Conservation (phyloP, 106 monocot species). For the Allium sativum region DNA sequence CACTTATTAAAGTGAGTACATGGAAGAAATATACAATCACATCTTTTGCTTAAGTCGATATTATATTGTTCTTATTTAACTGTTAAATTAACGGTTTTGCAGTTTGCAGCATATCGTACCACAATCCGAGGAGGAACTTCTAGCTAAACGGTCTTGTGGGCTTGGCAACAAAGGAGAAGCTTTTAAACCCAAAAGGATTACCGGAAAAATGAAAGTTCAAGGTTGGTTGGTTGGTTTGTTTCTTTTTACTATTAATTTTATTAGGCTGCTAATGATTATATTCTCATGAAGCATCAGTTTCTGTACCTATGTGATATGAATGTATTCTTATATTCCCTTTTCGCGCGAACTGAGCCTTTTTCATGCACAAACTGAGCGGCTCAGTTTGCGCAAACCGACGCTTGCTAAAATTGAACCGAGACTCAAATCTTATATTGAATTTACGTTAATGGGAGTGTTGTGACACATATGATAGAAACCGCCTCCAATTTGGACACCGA, state of each 20-base stretch:
- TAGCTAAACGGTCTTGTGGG: slow-evolving; percentile 48
- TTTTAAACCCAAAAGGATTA: slow-evolving; percentile 66
- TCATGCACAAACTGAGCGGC: too few species aligned
- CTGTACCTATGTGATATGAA: too few species aligned
- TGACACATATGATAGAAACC: too few species aligned
- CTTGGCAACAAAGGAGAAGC: slow-evolving; percentile 55
- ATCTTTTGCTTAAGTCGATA: neutral
- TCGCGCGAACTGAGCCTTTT: too few species aligned
- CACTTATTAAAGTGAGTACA: too few species aligned
- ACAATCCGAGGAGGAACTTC: slow-evolving; percentile 90
- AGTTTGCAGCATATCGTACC: slow-evolving; percentile 78
- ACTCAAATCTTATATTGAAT: too few species aligned
- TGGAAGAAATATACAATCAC: too few species aligned
- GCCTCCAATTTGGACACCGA: too few species aligned
- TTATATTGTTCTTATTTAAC: neutral
- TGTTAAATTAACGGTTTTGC: slow-evolving; percentile 7
- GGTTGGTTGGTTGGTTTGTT: slow-evolving; percentile 22
- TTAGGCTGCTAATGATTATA: neutral
- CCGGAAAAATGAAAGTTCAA: slow-evolving; percentile 97
- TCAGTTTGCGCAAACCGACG: too few species aligned
- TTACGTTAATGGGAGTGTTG: too few species aligned
- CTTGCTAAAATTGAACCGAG: too few species aligned
- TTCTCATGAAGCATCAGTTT: neutral
- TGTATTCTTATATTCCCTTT: neutral
- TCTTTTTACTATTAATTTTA: neutral